Conservation (phyloP, 495 filamentous ascomycete species). For the Annulohypoxylon nitens region DNA sequence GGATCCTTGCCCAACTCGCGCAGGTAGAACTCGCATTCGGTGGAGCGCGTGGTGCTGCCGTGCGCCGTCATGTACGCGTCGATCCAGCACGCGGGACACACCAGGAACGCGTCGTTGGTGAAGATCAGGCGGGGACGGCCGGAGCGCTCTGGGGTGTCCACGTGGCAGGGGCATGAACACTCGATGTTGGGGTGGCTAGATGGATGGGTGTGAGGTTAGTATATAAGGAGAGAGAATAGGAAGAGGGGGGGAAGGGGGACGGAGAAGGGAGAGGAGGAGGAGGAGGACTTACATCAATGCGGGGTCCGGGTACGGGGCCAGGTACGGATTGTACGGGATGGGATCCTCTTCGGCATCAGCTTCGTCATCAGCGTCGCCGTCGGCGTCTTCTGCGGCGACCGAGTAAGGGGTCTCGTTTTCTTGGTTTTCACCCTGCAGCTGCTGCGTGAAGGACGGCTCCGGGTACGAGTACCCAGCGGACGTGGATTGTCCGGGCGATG, state of each 20-base stretch:
- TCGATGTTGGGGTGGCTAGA: background rate
- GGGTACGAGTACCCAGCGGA: background rate
- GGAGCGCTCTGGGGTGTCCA: constrained; percentile 1
- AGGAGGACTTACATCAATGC: background rate
- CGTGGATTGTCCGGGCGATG: background rate
- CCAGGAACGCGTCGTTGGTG: constrained; percentile 28
- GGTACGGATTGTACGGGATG: background rate
- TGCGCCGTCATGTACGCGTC: constrained; percentile 39
- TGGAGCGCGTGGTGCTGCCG: constrained; percentile 7
- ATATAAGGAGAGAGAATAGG: background rate
- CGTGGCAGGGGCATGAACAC: constrained; percentile 36
- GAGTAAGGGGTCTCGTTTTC: background rate
- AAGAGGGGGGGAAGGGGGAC: too few species aligned
- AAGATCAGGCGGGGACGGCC: constrained; percentile 27
- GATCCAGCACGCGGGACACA: constrained; percentile 33
- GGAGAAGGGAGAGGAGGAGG: too few species aligned
- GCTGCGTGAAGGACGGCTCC: background rate
- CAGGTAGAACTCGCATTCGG: constrained; percentile 25
- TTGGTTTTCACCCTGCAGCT: background rate
- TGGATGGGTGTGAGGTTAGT: background rate
- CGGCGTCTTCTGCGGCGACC: background rate
- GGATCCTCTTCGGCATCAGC: background rate
- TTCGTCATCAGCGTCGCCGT: background rate
- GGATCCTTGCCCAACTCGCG: constrained; percentile 22
- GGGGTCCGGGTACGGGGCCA: background rate